A percentile compares a stretch with the other conserved stretches of the same genome.
phyloP scores from a whole-genome alignment of 768 basidiomycete species.

The Mycena vitilis region DNA sequence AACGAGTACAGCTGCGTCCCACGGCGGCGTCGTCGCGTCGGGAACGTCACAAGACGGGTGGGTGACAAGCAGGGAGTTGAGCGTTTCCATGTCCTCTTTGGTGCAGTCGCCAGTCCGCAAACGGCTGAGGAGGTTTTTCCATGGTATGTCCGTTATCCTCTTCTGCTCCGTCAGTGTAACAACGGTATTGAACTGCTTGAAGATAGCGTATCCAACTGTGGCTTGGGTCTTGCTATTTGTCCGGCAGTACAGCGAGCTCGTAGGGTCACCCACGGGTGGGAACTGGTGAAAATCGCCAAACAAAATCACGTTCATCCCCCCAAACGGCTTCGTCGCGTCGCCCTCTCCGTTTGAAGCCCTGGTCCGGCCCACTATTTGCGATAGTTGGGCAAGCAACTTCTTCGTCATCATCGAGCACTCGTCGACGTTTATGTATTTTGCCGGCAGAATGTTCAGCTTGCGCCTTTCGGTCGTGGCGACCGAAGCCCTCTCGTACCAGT shows the following conservation, averaged over 20 bases:
- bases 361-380: conserved; percentile 28
- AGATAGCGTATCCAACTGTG: conserved; percentile 40
- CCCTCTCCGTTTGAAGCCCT: conserved; percentile 10
- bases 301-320: conserved; percentile 53
- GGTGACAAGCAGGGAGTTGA: conserved; percentile 37
- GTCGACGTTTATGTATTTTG: conserved; percentile 49
- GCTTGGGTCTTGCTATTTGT: conserved; percentile 3
- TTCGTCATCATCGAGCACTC: conserved; percentile 54
- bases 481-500: conserved; percentile 1
- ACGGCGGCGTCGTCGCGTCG: conserved; percentile 31
- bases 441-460: conserved; percentile 34
- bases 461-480: conserved; percentile 19
- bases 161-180: conserved; percentile 52
- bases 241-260: conserved; percentile 38
- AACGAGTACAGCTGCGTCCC: conserved; percentile 48
- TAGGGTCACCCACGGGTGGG: conserved; percentile 48
- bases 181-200: conserved; percentile 46
- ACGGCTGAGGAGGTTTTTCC: conserved; percentile 44
- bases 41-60: conserved; percentile 40
- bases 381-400: conserved; percentile 37
- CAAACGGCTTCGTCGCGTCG: conserved; percentile 42
- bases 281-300: conserved; percentile 60
- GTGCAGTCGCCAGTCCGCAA: conserved; percentile 44
- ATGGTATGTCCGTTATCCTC: conserved; percentile 44
- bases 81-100: conserved; percentile 42